Evolutionary conservation across 495 filamentous ascomycete species (phyloP).

Genomic region (Sphaerosporella brunnea): DNA sequence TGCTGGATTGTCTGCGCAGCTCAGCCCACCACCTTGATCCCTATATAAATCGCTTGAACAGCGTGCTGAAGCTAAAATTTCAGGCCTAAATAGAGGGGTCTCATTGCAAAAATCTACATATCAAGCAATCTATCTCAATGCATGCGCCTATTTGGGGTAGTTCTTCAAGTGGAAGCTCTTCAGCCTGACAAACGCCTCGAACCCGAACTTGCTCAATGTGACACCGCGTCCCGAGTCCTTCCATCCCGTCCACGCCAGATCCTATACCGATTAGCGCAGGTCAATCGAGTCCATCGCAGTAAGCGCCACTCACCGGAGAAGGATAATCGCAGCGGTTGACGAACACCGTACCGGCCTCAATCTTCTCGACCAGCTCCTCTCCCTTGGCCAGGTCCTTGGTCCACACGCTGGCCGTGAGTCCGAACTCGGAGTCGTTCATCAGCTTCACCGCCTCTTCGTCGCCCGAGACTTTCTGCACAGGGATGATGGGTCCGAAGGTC

Average conservation of each 20-base stretch:
- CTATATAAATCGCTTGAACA: too few species aligned
- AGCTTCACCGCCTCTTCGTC: constrained; percentile 67
- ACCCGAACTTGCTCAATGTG: constrained; percentile 76
- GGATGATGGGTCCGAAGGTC: constrained; percentile 89
- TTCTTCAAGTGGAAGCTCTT: constrained; percentile 94
- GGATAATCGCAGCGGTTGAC: constrained; percentile 92
- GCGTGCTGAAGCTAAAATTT: too few species aligned
- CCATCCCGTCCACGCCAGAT: constrained; percentile 96
- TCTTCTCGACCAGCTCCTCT: constrained; percentile 56
- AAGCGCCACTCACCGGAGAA: constrained; percentile 50
- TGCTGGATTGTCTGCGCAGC: too few species aligned
- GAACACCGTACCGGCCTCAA: constrained; percentile 92
- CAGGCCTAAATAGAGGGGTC: neutral
- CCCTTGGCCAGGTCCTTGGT: constrained; percentile 69
- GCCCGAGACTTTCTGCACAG: constrained; percentile 73
- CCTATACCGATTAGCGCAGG: constrained; percentile 33
- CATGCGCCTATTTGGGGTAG: constrained; percentile 60
- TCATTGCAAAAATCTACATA: neutral
- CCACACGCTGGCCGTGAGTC: constrained; percentile 94
- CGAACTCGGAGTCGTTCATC: constrained; percentile 94
- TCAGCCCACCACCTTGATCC: too few species aligned
- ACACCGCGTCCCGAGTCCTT: constrained; percentile 87
- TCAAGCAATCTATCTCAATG: neutral
- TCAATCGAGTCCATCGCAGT: constrained; percentile 1
- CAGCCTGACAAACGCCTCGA: constrained; percentile 85